Conservation (phyloP, 305 asterid species). For the Solanum hybrid region DNA sequence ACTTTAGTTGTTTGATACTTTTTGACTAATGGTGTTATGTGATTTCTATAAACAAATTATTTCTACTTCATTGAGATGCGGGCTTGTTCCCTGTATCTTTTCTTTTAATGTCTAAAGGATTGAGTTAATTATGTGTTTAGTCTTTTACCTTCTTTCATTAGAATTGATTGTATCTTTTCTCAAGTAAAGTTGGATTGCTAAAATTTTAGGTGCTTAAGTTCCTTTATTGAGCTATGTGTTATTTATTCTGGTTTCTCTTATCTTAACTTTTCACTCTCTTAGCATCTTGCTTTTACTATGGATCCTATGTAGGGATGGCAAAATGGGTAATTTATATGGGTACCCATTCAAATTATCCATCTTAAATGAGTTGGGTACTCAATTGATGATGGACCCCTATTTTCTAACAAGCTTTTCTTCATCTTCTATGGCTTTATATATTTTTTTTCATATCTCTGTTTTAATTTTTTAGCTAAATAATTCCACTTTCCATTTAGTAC, state of each 20-base stretch:
- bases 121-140: background rate
- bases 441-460: background rate
- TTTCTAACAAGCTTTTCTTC: constrained; percentile 18
- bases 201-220: background rate
- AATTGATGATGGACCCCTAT: constrained; percentile 28
- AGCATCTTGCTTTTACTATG: constrained; percentile 8
- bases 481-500: background rate
- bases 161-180: background rate
- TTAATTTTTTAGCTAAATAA: background rate
- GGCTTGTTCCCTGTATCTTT: background rate
- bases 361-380: too few relatives aligned
- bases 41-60: background rate
- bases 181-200: background rate
- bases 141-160: background rate
- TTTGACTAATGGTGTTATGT: background rate
- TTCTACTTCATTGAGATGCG: background rate
- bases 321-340: too few relatives aligned
- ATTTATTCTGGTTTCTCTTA: background rate
- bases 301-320: constrained; percentile 27
- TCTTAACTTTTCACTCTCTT: background rate
- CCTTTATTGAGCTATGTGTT: background rate
- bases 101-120: background rate
- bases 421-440: background rate
- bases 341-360: too few relatives aligned
- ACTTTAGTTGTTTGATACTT: background rate